These are phyloP conservation scores for Chondrus crispus DNA, from an alignment of 23 red algal genomes.

Conservation along the genomic window DNA sequence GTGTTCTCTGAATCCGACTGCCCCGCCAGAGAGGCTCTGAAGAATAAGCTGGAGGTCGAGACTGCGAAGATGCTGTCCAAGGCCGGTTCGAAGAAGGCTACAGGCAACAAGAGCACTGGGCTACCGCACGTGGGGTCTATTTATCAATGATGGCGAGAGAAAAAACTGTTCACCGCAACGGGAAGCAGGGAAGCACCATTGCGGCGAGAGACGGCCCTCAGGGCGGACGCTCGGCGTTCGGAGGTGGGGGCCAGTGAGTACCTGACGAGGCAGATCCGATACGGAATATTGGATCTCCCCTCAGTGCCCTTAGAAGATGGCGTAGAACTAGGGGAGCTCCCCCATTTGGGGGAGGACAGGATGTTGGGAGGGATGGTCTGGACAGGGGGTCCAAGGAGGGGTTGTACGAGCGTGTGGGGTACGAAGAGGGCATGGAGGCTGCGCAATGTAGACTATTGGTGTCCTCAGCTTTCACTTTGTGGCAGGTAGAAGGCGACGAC, in stretches of 20 bases:
- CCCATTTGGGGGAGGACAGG: neutral
- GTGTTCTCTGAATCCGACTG: neutral
- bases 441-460: neutral
- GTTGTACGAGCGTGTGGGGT: neutral
- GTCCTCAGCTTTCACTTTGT: neutral
- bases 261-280: neutral
- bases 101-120: neutral
- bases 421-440: neutral
- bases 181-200: neutral
- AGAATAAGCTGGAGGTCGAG: neutral
- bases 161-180: neutral
- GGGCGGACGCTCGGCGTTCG: neutral
- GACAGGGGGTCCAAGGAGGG: neutral
- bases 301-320: neutral
- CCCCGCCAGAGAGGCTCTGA: neutral
- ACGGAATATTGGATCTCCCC: neutral
- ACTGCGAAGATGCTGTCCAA: neutral
- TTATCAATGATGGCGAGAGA: neutral
- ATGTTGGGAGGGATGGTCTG: neutral
- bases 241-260: neutral
- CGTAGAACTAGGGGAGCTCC: neutral
- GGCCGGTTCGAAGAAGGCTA: neutral
- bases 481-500: neutral
- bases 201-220: neutral
- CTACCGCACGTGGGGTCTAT: neutral